Conservation (phyloP, 352 stramenopile species). For the Pythium aristosporum region DNA sequence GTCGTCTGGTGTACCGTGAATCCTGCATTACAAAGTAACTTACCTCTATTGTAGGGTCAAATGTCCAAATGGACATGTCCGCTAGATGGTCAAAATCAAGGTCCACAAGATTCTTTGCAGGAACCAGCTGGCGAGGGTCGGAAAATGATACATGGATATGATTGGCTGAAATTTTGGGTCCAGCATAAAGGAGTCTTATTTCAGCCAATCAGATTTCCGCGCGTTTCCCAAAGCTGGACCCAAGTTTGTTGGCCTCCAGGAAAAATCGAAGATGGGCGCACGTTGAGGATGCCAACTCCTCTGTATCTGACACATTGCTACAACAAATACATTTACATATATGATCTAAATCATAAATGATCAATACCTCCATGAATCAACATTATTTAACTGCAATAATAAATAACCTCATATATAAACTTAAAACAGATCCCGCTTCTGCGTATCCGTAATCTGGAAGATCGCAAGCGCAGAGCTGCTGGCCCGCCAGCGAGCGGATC, state of each 20-base stretch:
- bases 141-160: constrained; percentile 15
- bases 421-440: not conserved
- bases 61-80: constrained; percentile 13
- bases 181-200: not conserved
- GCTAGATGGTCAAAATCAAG: not conserved
- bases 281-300: constrained; percentile 4
- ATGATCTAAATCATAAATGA: constrained; percentile 6
- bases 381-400: not conserved
- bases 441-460: not conserved
- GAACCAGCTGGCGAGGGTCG: not conserved
- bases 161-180: constrained; percentile 18
- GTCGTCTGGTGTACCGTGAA: constrained; percentile 6
- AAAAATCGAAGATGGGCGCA: constrained; percentile 8
- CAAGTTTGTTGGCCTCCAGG: no score
- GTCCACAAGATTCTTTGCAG: constrained; percentile 1
- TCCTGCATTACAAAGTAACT: not conserved
- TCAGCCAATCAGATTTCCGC: no score
- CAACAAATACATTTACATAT: not conserved
- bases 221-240: not conserved
- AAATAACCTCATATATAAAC: not conserved
- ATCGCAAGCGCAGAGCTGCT: constrained; percentile 19
- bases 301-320: not conserved
- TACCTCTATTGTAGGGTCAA: not conserved
- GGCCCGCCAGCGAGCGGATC: not conserved
- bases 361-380: no score